These are phyloP conservation scores for Citrus medica DNA, from an alignment of 345 rosid species.

Conservation along the genomic window DNA sequence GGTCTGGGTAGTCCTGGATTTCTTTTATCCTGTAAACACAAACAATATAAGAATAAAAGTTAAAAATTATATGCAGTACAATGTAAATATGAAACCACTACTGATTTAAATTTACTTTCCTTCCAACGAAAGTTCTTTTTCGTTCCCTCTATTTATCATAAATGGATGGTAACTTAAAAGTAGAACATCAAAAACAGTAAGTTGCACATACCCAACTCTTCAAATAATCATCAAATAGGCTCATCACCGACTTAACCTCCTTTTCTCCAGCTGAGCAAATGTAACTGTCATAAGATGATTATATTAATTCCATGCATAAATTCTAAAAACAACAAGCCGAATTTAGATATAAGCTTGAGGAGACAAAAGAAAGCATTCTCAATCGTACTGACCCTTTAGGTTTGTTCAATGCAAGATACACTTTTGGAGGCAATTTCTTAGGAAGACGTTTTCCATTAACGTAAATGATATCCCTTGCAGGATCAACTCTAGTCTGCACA, in stretches of 20 bases:
- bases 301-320: background rate
- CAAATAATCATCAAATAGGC: conserved; percentile 69
- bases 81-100: background rate
- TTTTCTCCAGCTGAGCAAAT: conserved; percentile 91
- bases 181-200: background rate
- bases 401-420: conserved; percentile 89
- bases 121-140: too few relatives aligned
- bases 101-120: background rate
- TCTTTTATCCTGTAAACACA: conserved; percentile 48
- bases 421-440: conserved; percentile 82
- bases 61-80: background rate
- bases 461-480: conserved; percentile 68
- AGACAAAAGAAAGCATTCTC: background rate
- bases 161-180: background rate
- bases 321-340: background rate
- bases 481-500: conserved; percentile 86
- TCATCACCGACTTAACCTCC: conserved; percentile 62
- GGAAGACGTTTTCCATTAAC: conserved; percentile 91
- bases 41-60: conserved; percentile 6
- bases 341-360: conserved; percentile 2
- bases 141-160: background rate
- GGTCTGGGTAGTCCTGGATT: conserved; percentile 77
- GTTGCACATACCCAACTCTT: conserved; percentile 59
- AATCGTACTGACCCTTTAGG: conserved; percentile 83
- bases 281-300: conserved; percentile 49